Evolutionary conservation across 306 rosid genomes (phyloP).

Genomic region (Luffa acutangula): DNA sequence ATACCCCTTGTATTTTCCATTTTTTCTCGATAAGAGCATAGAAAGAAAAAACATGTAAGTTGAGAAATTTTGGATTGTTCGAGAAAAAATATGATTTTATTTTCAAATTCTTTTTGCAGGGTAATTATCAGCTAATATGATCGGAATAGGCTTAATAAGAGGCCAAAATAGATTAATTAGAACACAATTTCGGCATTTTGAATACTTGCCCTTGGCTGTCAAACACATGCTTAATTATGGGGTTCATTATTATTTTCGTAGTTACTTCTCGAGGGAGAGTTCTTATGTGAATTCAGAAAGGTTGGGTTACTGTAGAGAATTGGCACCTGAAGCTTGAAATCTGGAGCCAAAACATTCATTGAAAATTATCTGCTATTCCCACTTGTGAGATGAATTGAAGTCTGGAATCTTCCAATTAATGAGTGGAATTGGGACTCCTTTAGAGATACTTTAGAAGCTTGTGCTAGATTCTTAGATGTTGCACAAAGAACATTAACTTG

Average conservation of each 20-base stretch:
- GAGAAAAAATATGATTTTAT: neutral
- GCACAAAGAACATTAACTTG: neutral
- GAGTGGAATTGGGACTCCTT: neutral
- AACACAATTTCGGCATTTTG: neutral
- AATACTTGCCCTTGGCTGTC: neutral
- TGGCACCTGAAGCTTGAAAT: neutral
- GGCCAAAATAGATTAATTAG: neutral
- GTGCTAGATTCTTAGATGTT: neutral
- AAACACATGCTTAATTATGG: neutral
- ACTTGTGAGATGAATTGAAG: neutral
- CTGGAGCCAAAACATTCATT: neutral
- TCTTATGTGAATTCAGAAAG: neutral
- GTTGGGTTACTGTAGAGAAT: neutral
- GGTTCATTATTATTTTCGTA: neutral
- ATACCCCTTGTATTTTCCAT: too few species aligned
- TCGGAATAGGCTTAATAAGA: neutral
- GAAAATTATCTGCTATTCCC: neutral
- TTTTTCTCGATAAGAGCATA: too few species aligned
- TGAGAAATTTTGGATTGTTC: neutral
- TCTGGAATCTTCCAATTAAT: neutral
- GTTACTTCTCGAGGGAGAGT: neutral
- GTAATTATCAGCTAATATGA: neutral
- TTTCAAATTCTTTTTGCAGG: neutral
- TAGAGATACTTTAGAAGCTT: neutral
- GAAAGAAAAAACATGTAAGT: too few species aligned